Conservation (phyloP, 1,139 yeast genomes). For the Magnusiomyces paraingens region DNA sequence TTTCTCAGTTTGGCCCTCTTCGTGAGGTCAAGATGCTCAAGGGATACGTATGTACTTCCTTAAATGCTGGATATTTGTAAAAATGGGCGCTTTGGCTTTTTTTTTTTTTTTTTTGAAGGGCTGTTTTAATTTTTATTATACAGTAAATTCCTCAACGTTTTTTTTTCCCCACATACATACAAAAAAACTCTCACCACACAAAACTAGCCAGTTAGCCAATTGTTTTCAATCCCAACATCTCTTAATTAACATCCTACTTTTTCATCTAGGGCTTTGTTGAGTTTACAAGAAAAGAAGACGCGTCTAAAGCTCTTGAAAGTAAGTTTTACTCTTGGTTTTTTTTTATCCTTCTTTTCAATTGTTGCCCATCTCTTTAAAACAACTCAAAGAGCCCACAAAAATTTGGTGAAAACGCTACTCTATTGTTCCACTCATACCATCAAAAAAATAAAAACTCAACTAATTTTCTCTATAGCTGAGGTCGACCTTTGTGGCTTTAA, state of each 20-base stretch:
- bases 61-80: no score
- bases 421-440: no score
- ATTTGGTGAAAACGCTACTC: no score
- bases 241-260: no score
- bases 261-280: slow-evolving; percentile 22
- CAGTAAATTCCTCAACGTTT: no score
- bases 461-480: slow-evolving; percentile 23
- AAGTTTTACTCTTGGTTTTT: slow-evolving; percentile 19
- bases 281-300: slow-evolving; percentile 25
- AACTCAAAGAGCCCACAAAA: slow-evolving; percentile 13
- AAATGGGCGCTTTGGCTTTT: neutral
- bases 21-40: slow-evolving; percentile 60
- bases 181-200: no score
- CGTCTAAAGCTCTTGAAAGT: slow-evolving; percentile 25
- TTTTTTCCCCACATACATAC: neutral
- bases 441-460: no score
- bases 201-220: neutral
- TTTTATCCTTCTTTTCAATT: slow-evolving; percentile 20
- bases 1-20: slow-evolving; percentile 61
- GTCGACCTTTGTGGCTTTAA: slow-evolving; percentile 28
- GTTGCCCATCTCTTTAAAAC: slow-evolving; percentile 24
- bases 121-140: neutral
- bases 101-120: neutral
- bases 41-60: slow-evolving; percentile 54
- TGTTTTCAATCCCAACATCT: no score